Evolutionary conservation across 129 eudicot genomes (phyloP).

Genomic region (Solidago caesia): DNA sequence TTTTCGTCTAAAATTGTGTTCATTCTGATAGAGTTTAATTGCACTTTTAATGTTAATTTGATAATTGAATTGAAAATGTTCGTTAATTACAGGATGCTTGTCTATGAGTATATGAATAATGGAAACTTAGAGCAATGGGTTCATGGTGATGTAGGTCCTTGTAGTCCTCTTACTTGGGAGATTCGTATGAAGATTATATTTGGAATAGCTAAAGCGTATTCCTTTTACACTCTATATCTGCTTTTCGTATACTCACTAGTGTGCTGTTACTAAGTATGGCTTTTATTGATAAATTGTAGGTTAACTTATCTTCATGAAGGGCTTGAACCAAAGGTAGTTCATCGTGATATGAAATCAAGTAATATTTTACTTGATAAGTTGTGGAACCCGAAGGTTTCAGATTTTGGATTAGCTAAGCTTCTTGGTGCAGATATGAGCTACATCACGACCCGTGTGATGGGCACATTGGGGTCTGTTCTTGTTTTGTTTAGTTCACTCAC

Average conservation of each 20-base stretch:
- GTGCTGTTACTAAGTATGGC: neutral
- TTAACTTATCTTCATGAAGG: slow-evolving; percentile 70
- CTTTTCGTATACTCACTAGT: neutral
- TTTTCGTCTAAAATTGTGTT: slow-evolving; percentile 1
- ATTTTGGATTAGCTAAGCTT: slow-evolving; percentile 76
- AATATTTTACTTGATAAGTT: slow-evolving; percentile 64
- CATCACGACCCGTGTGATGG: slow-evolving; percentile 72
- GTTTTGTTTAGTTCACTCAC: neutral
- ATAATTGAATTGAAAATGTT: neutral
- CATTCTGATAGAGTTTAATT: neutral
- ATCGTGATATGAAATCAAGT: slow-evolving; percentile 70
- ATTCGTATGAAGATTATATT: slow-evolving; percentile 62
- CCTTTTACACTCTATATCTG: neutral
- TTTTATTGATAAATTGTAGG: slow-evolving; percentile 34
- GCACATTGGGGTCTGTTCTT: slow-evolving; percentile 58
- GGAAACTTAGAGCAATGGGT: slow-evolving; percentile 78
- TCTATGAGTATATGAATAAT: slow-evolving; percentile 67
- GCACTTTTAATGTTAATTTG: neutral
- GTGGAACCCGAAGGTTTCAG: slow-evolving; percentile 72
- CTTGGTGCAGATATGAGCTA: slow-evolving; percentile 64
- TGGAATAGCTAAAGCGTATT: slow-evolving; percentile 69
- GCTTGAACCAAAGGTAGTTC: slow-evolving; percentile 75
- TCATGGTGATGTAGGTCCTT: slow-evolving; percentile 69
- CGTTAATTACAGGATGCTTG: slow-evolving; percentile 51
- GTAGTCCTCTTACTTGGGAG: slow-evolving; percentile 71